Base-by-base conservation (phyloP, 441 rosid species). In the Iberis amara region DNA sequence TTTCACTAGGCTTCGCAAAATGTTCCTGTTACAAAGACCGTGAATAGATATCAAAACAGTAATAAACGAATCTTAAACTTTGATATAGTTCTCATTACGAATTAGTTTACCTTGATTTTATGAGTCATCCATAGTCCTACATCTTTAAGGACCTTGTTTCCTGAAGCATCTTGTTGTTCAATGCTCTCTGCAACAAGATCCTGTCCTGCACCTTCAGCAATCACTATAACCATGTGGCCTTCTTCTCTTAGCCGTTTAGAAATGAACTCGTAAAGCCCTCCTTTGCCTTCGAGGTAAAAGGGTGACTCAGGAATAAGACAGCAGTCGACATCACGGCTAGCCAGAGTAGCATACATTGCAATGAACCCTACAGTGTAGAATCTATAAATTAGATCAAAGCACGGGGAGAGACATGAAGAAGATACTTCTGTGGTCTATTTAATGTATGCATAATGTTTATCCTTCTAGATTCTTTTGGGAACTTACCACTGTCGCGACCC, bases 231-330 rank as follows among this genome's bases (percentile, higher is more conserved):
- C 89, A 86, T 81, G 74, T 86, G 96, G 18, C 87, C 92, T 21
- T 75, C 72, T 57, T 83, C 95, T 65, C 76, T 80, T 37, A 86
- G 83, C 36, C 81, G 72, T 62, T 63, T 78, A 11, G 68, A 77
- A 7, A 81, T 69, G 66, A 55, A 83, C 67, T 86, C 82, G 43
- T 61, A 73, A 32, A 86, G 82, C 39, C 96, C 96, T 36, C 92
- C 92, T 26, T 70, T 59, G 39, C 96, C 92, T 64, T 86, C 92
- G 10, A 86, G 83, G 65, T 73, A 83, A 68, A 86, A 86, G 12
- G 89, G 87, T 24, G 89, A 86, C 74, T 83, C 92, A 0, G 96
- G 96, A 66, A 86, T 86, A 77, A 86, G 76, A 68, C 96, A 83
- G 62, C 92, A 83, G 61, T 86, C 96, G 18, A 86, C 92, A 45